A percentile compares a stretch with the other conserved stretches of the same genome.
These are phyloP conservation scores for Bipolaris gigantea DNA, from an alignment of 2,329 filamentous ascomycete genomes.

Conservation along the genomic window DNA sequence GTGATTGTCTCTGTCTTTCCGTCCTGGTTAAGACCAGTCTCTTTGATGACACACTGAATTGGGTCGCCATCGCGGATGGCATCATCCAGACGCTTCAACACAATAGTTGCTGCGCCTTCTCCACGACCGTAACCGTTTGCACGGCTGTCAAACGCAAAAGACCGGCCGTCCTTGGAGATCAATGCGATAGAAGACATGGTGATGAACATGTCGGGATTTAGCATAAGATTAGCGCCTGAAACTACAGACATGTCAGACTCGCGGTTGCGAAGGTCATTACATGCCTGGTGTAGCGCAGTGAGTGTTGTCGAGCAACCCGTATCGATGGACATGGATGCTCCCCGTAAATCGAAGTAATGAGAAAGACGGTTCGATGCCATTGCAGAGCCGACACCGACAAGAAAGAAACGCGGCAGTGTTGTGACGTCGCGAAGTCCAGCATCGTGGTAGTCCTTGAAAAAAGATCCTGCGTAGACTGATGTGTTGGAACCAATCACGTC, in stretches of 20 bases:
- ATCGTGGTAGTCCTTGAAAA: conserved; percentile 6
- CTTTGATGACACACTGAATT: conserved; percentile 30
- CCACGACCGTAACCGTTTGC: conserved; percentile 34
- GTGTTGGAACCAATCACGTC: conserved; percentile 20
- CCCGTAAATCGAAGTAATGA: conserved; percentile 18
- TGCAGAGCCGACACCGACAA: neutral
- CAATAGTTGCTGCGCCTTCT: conserved; percentile 31
- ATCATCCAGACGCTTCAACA: conserved; percentile 30
- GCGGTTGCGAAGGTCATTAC: conserved; percentile 21
- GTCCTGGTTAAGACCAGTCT: conserved; percentile 24
- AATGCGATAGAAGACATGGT: neutral
- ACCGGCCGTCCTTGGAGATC: conserved; percentile 20
- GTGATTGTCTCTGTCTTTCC: conserved; percentile 29
- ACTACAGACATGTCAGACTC: conserved; percentile 40
- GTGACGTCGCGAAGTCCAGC: conserved; percentile 6
- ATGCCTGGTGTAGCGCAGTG: conserved; percentile 17
- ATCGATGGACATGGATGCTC: conserved; percentile 21
- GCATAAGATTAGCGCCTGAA: conserved; percentile 42
- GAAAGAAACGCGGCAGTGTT: neutral
- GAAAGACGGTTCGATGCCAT: conserved; percentile 16
- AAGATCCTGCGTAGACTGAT: conserved; percentile 15
- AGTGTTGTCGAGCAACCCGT: conserved; percentile 24
- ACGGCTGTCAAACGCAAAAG: conserved; percentile 29
- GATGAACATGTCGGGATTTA: conserved; percentile 12
- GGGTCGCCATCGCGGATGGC: conserved; percentile 31